Conservation (phyloP, 768 basidiomycete genomes). For the Russula sp. region DNA sequence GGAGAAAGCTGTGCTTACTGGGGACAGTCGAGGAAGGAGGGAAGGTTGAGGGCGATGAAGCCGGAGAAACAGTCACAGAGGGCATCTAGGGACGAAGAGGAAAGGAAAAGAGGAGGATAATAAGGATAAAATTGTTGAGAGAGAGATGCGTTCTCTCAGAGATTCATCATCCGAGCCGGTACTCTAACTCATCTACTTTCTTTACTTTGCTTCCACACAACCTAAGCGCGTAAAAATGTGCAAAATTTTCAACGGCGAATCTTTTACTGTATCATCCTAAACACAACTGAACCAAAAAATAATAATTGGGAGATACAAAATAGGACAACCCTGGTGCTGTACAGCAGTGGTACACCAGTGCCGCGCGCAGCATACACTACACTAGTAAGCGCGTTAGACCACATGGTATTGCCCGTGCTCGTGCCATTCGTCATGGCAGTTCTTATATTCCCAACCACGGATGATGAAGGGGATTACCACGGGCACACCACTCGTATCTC, state of each 20-base stretch:
- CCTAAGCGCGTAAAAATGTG: neutral
- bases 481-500: no score
- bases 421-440: no score
- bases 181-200: neutral
- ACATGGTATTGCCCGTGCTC: no score
- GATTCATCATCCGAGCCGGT: constrained; percentile 1
- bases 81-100: constrained; percentile 38
- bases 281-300: no score
- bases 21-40: constrained; percentile 35
- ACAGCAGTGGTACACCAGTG: neutral
- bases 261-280: neutral
- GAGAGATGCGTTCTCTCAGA: neutral
- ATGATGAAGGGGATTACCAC: no score
- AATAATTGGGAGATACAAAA: no score
- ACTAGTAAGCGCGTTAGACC: neutral
- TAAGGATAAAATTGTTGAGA: constrained; percentile 27
- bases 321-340: neutral
- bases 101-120: constrained; percentile 12
- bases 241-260: neutral
- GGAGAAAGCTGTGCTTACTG: constrained; percentile 33
- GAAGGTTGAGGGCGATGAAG: constrained; percentile 37
- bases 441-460: no score
- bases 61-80: constrained; percentile 42
- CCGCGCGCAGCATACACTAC: neutral
- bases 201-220: neutral